These are phyloP conservation scores for Tuber melanosporum DNA, from an alignment of 495 filamentous ascomycete genomes.

Conservation along the genomic window DNA sequence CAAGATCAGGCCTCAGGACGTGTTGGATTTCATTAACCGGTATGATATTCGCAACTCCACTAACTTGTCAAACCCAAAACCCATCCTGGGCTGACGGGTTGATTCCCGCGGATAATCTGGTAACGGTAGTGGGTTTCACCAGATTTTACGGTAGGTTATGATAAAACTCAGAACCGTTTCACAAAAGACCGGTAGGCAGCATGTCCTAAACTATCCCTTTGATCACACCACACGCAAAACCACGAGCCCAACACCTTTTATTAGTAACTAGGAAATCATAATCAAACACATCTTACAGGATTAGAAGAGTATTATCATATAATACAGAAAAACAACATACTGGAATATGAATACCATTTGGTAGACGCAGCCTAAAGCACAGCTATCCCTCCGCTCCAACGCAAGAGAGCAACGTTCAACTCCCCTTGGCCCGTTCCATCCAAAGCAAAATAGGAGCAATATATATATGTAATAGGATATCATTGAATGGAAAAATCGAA, in stretches of 20 bases:
- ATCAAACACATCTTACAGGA: background rate
- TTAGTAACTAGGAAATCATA: background rate
- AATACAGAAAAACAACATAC: background rate
- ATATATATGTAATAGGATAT: conserved; percentile 7
- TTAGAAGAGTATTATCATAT: background rate
- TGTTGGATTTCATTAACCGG: too few relatives aligned
- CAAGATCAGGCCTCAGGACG: too few relatives aligned
- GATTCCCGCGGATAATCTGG: too few relatives aligned
- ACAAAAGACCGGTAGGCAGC: background rate
- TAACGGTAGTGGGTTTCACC: too few relatives aligned
- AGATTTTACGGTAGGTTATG: background rate
- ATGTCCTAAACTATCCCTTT: conserved; percentile 7
- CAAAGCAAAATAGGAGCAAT: background rate
- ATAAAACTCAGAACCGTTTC: background rate
- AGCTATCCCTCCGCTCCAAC: background rate
- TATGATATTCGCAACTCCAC: too few relatives aligned
- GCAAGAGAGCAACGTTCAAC: background rate
- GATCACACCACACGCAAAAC: background rate
- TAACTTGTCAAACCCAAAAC: too few relatives aligned
- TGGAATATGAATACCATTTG: background rate
- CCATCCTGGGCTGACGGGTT: too few relatives aligned
- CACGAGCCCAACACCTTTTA: background rate
- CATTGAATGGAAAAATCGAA: conserved; percentile 9
- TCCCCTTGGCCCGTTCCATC: background rate
- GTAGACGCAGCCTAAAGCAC: background rate